Evolutionary conservation across 495 filamentous ascomycete genomes (phyloP).

Genomic region (Aspergillus wentii): DNA sequence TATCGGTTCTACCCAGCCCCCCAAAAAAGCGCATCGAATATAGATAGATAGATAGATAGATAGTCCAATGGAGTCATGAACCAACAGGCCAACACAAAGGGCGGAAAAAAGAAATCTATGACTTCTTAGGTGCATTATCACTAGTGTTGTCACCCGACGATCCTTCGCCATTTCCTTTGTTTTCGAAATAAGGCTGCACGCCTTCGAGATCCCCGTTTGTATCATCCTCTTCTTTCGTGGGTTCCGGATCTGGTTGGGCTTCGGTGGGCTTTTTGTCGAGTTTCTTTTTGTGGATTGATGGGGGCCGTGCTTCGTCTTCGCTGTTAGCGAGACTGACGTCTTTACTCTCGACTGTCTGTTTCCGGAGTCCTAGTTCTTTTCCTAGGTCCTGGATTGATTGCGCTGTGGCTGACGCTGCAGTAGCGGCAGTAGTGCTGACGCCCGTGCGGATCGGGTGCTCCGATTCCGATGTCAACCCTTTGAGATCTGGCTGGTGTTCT

Average conservation of each 20-base stretch:
- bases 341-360: constrained; percentile 53
- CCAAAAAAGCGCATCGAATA: no score
- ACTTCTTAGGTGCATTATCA: background rate
- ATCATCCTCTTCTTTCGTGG: background rate
- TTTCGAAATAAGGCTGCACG: constrained; percentile 22
- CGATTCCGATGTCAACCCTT: background rate
- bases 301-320: constrained; percentile 37
- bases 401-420: constrained; percentile 7
- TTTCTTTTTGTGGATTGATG: constrained; percentile 8
- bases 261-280: background rate
- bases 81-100: no score
- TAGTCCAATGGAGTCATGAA: no score
- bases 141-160: background rate
- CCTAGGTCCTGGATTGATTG: constrained; percentile 24
- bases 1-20: no score
- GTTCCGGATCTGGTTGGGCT: background rate
- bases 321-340: constrained; percentile 64
- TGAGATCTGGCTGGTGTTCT: constrained; percentile 6
- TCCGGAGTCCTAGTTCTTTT: constrained; percentile 62
- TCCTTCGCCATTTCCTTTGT: constrained; percentile 6
- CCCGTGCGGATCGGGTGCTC: constrained; percentile 5
- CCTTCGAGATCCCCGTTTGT: constrained; percentile 23
- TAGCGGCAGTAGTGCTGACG: constrained; percentile 6
- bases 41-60: no score
- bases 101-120: no score